Evolutionary conservation across 176 grass and related monocot species (phyloP).

Genomic region (Aechmea fasciata): DNA sequence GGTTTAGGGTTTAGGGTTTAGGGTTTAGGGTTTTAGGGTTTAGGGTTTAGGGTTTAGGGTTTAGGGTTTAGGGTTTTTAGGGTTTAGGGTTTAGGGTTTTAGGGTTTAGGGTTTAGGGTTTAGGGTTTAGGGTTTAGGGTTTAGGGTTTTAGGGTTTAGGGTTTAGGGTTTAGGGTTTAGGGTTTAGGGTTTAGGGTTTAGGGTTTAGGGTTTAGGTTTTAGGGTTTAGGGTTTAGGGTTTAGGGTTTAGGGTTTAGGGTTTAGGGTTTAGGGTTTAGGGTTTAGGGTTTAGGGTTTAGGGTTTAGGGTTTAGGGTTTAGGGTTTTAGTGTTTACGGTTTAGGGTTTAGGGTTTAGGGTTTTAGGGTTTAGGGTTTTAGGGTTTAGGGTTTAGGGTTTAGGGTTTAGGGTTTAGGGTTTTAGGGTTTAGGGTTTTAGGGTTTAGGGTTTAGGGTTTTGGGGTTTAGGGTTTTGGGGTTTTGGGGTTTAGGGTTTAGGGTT

Average conservation of each 20-base stretch:
- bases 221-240: constrained; percentile 10
- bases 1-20: no score
- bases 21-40: no score
- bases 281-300: constrained; percentile 13
- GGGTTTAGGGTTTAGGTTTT: constrained; percentile 15
- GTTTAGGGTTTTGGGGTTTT: constrained; percentile 8
- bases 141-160: constrained; percentile 27
- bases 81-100: constrained; percentile 10
- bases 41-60: no score
- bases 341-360: constrained; percentile 18
- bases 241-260: constrained; percentile 16
- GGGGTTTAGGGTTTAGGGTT: constrained; percentile 6
- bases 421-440: constrained; percentile 17
- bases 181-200: constrained; percentile 27
- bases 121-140: constrained; percentile 26
- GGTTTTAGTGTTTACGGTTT: constrained; percentile 6
- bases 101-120: constrained; percentile 16
- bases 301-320: constrained; percentile 3
- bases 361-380: constrained; percentile 4
- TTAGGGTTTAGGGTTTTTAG: no score
- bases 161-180: constrained; percentile 33
- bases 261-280: constrained; percentile 8
- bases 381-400: constrained; percentile 13
- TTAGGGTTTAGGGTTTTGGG: constrained; percentile 3
- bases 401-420: constrained; percentile 8